A percentile compares a stretch with the other conserved stretches of the same genome.
phyloP scores from a whole-genome alignment of 139 green algal genomes.

The Spirogloea muscicola region DNA sequence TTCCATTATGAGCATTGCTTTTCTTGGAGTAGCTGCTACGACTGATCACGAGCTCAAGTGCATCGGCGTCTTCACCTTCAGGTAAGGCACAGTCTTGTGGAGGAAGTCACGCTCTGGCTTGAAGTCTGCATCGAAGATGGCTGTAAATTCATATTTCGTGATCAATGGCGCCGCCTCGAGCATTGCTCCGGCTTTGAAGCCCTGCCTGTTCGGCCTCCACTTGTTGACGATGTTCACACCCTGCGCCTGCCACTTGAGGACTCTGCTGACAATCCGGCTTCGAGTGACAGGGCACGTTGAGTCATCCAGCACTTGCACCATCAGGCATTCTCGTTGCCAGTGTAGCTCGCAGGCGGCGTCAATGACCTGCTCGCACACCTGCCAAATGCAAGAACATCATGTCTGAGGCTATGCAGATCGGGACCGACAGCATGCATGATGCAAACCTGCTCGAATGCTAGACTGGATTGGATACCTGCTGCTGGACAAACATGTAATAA shows the following conservation, averaged over 20 bases:
- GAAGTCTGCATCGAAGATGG: constrained; percentile 87
- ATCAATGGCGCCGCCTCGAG: constrained; percentile 34
- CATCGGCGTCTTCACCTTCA: too few species aligned
- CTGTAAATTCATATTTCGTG: constrained; percentile 58
- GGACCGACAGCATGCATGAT: too few species aligned
- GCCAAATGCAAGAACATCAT: neutral
- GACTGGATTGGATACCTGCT: too few species aligned
- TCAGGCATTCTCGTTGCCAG: constrained; percentile 63
- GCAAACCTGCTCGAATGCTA: too few species aligned
- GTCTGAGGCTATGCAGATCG: too few species aligned
- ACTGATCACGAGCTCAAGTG: too few species aligned
- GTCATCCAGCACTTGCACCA: constrained; percentile 78
- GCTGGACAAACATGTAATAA: too few species aligned
- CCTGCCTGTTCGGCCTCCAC: constrained; percentile 67
- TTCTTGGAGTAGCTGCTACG: too few species aligned
- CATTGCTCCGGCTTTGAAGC: constrained; percentile 84
- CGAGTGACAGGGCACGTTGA: constrained; percentile 66
- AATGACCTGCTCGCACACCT: constrained; percentile 76
- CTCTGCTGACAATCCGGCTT: constrained; percentile 45
- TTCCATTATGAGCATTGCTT: too few species aligned
- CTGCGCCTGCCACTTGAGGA: constrained; percentile 48
- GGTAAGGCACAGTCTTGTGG: constrained; percentile 50
- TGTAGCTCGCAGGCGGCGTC: constrained; percentile 67
- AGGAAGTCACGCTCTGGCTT: constrained; percentile 76
- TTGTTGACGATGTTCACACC: constrained; percentile 63